These are phyloP conservation scores for Monilinia fructicola DNA, from an alignment of 2,329 filamentous ascomycete genomes.

Conservation along the genomic window DNA sequence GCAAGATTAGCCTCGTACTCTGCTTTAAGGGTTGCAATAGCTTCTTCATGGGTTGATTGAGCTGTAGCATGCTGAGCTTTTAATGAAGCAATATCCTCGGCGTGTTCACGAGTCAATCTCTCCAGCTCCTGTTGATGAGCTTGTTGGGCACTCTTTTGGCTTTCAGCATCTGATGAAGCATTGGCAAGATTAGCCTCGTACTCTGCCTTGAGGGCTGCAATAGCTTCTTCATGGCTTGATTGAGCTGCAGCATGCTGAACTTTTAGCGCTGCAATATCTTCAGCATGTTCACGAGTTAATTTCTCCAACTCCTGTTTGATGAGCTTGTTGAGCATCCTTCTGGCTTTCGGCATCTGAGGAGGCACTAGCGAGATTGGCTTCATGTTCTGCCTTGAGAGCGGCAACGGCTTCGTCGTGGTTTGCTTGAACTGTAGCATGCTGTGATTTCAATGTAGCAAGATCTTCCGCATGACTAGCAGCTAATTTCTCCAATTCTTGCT, in stretches of 20 bases:
- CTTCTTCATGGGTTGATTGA: conserved; percentile 57
- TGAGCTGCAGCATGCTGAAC: conserved; percentile 49
- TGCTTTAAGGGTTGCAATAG: conserved; percentile 42
- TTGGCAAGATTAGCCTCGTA: background rate
- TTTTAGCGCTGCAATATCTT: conserved; percentile 45
- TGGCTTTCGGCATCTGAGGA: background rate
- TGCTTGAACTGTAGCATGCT: conserved; percentile 52
- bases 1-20: conserved; percentile 1
- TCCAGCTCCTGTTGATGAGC: conserved; percentile 53
- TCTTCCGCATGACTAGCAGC: conserved; percentile 54
- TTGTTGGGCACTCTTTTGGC: conserved; percentile 44
- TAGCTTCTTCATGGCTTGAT: conserved; percentile 55
- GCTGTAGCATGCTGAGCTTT: conserved; percentile 48
- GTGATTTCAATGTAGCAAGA: conserved; percentile 45
- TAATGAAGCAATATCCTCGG: conserved; percentile 44
- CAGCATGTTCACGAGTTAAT: conserved; percentile 55
- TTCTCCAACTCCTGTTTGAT: conserved; percentile 51
- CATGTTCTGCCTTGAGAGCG: conserved; percentile 32
- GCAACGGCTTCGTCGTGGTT: conserved; percentile 54
- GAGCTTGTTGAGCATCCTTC: conserved; percentile 46
- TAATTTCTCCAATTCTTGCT: conserved; percentile 53
- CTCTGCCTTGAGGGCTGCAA: conserved; percentile 40
- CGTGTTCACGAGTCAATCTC: conserved; percentile 55
- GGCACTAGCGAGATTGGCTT: background rate
- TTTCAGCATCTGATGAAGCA: background rate